Evolutionary conservation across 2,329 filamentous ascomycete species (phyloP), one percentile per base, ranked within the genome.

Genomic region (Colletotrichum lentis): DNA sequence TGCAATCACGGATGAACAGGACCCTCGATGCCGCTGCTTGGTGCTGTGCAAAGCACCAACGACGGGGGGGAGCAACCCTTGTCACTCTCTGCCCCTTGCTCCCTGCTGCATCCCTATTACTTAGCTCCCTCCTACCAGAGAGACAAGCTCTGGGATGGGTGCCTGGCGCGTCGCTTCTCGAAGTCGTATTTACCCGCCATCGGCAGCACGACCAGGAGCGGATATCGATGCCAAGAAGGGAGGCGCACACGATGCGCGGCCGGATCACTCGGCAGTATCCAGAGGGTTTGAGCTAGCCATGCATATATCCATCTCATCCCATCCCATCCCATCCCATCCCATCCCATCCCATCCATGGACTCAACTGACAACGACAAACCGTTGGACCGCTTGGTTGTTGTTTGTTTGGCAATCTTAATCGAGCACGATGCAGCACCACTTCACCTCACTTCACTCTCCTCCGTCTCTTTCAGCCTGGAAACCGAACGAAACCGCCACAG

Each of bases 201-300:
- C 44, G 27, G 18, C 54, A 55, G 61, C 65, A 65, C 43, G 43
- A 20, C 49, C 22, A 46, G 61, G 62, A 44, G 49, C 55, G 55
- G 65, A 57, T 60, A n/a, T 44, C 47, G 54, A 65, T 65, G 65
- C 65, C 62, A 68, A 68, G 62, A 65, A 55, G 55, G 65, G 65
- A 68, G 61, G 61, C 54, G 49, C 62, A 55, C 44, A 67, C 53
- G 49, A 56, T 65, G 59, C 62, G 56, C 62, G 43, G 31, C 35
- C 65, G 65, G 65, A 68, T 68, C 65, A 52, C 55, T 60, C 65
- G 65, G 65, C 65, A 68, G 31, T 43, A 24, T 37, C 35, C 31
- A 50, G 24, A 44, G 24, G 24, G 24, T 52, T 65, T n/a, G 18
- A 11, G n/a, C 24, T 44, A 46, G 24, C 31, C 59, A 57, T 67